Evolutionary conservation across 805 yeast genomes (phyloP), one percentile per base, ranked within the genome.

Genomic region (Kluyveromyces starmeri): DNA sequence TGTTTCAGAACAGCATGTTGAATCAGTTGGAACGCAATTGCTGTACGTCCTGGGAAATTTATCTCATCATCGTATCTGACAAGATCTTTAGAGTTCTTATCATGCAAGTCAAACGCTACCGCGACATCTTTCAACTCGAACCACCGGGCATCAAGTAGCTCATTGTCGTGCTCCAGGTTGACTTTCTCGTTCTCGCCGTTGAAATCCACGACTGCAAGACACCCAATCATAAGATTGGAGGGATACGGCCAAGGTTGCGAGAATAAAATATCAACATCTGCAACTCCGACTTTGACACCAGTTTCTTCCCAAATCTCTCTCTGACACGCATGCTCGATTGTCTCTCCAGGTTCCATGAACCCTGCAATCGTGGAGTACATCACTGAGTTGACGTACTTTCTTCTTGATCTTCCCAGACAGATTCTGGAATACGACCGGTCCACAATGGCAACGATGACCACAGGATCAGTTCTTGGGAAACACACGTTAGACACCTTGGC

Each of bases 211-310:
- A 71, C 58, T 1, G 75, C 96, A 35, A 86, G 55, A 55, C 96
- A 88, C 8, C 96, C 96, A 46, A 88, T 70, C 97, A 88, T 88
- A 48, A 89, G 59, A 53, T 80, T 85, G 0, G 84, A 86, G 2
- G 97, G 97, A 57, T 78, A 89, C 12, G 97, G 97, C 97, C 97
- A 89, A 4, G 97, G 97, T 60, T 89, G 97, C 9, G 89, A 72
- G 47, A 75, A 66, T 15, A 79, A 59, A 35, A 89, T 68, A 34
- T 66, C 58, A 17, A 89, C 79, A 3, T 69, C 56, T 8, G 61
- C 60, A 18, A 68, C 54, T 2, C 57, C 45, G 35, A 75, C 76
- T 35, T 60, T 67, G 20, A 84, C 80, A 5, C 97, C 97, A 4
- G 96, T 79, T 58, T 88, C 97, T 56, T 88, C 97, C 85, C 92